Evolutionary conservation across 2,329 filamentous ascomycete species (phyloP).

Genomic region (Ambrosiella xylebori): DNA sequence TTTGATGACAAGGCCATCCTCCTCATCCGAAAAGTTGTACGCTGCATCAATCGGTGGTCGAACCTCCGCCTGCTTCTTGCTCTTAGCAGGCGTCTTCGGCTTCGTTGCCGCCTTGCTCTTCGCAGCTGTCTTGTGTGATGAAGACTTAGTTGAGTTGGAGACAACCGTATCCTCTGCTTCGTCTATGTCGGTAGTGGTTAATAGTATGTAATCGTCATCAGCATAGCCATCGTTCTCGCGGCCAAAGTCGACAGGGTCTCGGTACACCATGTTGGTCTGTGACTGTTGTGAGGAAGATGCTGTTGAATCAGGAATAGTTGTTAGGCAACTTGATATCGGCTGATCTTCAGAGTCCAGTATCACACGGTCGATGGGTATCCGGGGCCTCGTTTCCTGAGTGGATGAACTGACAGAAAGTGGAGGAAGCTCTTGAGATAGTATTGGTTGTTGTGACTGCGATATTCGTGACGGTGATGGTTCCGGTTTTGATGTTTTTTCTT

Average conservation of each 20-base stretch:
- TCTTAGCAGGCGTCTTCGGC: background rate
- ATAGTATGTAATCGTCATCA: background rate
- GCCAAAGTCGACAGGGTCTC: background rate
- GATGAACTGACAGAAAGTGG: background rate
- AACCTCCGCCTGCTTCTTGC: background rate
- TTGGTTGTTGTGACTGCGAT: background rate
- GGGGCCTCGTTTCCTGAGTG: background rate
- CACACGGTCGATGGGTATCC: slow-evolving; percentile 1
- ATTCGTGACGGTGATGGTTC: background rate
- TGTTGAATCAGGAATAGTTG: background rate
- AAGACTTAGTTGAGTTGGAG: no score
- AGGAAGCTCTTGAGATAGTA: background rate
- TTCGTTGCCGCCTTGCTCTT: background rate
- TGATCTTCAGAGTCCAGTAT: slow-evolving; percentile 19
- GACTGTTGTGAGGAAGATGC: background rate
- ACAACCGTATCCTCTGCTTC: background rate
- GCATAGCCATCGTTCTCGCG: background rate
- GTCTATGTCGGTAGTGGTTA: background rate
- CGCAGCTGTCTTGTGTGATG: background rate
- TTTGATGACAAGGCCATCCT: slow-evolving; percentile 13
- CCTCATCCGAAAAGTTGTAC: slow-evolving; percentile 16
- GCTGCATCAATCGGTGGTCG: slow-evolving; percentile 12
- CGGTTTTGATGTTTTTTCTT: background rate
- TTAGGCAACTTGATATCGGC: background rate
- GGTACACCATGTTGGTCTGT: background rate